phyloP scores from a whole-genome alignment of 805 yeast genomes.

The Yamadazyma insecticola region DNA sequence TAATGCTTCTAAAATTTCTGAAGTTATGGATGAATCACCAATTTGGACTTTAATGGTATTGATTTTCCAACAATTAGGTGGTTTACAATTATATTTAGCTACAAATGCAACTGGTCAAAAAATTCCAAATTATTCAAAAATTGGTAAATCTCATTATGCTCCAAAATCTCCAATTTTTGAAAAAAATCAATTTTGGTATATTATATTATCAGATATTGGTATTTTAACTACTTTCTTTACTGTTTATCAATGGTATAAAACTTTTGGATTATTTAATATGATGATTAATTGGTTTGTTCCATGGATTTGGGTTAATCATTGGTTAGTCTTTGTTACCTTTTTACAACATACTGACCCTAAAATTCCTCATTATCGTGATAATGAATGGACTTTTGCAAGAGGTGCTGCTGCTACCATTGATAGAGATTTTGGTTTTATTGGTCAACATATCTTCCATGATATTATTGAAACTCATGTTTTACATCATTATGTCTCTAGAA shows the following conservation, averaged over 20 bases:
- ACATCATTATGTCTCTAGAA: constrained; percentile 52
- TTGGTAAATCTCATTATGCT: constrained; percentile 48
- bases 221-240: constrained; percentile 39
- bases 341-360: constrained; percentile 59
- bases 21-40: constrained; percentile 54
- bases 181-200: constrained; percentile 49
- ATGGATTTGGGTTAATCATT: constrained; percentile 56
- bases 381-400: constrained; percentile 59
- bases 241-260: constrained; percentile 49
- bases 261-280: constrained; percentile 47
- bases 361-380: constrained; percentile 54
- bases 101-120: constrained; percentile 56
- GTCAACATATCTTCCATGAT: constrained; percentile 53
- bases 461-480: constrained; percentile 56
- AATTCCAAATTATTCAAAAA: constrained; percentile 34
- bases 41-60: constrained; percentile 39
- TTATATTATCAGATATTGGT: constrained; percentile 54
- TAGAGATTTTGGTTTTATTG: constrained; percentile 56
- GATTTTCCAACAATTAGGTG: constrained; percentile 53
- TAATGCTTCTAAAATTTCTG: constrained; percentile 34
- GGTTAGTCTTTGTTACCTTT: constrained; percentile 61
- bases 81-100: constrained; percentile 46
- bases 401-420: constrained; percentile 68
- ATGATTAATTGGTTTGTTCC: constrained; percentile 55
- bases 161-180: constrained; percentile 56